Conservation (phyloP, 148 eudicot genomes). For the Amaranthus hypochondriacus region DNA sequence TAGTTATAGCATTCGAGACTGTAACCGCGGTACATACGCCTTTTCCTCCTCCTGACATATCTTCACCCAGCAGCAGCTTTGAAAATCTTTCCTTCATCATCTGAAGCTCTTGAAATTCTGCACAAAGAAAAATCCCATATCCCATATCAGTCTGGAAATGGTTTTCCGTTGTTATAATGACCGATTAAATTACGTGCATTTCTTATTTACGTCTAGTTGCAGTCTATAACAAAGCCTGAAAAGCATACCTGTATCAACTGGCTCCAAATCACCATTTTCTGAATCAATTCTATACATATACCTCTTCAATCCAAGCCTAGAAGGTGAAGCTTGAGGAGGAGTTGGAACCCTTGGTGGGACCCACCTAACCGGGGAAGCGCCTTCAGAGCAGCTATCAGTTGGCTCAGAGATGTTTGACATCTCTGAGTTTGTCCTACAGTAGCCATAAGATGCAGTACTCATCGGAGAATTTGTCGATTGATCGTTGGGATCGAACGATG, state of each 20-base stretch:
- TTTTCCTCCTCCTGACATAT: slow-evolving; percentile 97
- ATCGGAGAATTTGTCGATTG: slow-evolving; percentile 41
- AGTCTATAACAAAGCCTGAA: neutral
- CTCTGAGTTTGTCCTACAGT: slow-evolving; percentile 62
- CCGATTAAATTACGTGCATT: no score
- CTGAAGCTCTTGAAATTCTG: slow-evolving; percentile 51
- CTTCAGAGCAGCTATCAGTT: slow-evolving; percentile 48
- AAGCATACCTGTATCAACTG: slow-evolving; percentile 54
- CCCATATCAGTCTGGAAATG: neutral
- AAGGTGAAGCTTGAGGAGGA: slow-evolving; percentile 48
- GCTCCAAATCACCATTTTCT: slow-evolving; percentile 31
- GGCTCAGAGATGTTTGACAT: slow-evolving; percentile 55
- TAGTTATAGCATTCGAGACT: slow-evolving; percentile 89
- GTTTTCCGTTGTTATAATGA: no score
- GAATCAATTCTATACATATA: slow-evolving; percentile 37
- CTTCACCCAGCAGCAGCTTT: slow-evolving; percentile 88
- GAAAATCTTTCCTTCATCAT: slow-evolving; percentile 95
- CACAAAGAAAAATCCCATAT: neutral
- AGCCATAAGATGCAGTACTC: slow-evolving; percentile 41
- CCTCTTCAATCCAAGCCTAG: slow-evolving; percentile 57
- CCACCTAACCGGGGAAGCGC: slow-evolving; percentile 58
- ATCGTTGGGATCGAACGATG: slow-evolving; percentile 42
- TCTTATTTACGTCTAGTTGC: no score
- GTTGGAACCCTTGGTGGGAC: slow-evolving; percentile 42
- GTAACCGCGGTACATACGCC: slow-evolving; percentile 85